Evolutionary conservation across 306 rosid genomes (phyloP), one percentile per base, ranked within the genome.

Genomic region (Rosa chinensis): DNA sequence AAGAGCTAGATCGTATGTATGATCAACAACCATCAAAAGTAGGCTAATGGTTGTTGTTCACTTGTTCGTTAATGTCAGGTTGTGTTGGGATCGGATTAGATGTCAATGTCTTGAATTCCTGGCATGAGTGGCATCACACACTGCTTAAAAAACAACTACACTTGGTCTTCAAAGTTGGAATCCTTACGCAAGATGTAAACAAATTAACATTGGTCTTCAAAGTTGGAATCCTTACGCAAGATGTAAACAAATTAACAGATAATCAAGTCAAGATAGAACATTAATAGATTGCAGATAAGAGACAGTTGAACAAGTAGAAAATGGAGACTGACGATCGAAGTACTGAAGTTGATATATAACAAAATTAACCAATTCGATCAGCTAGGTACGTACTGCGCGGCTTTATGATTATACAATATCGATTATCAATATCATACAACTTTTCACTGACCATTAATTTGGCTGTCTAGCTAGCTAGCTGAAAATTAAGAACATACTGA

Each of bases 301-400:
- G 43, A 52, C 59, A 20, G 61, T n/a, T 21, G 64, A 58, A 58
- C 64, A 58, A 21, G 66, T 5, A 25, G 39, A 28, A 61, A 61
- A 23, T 61, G 67, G 21, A 52, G 21, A 5, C 58, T 52, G 58
- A 52, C 16, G 21, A 52, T 10, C 35, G 8, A 23, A 61, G 39
- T 10, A 61, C 16, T 48, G 76, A 72, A 50, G 62, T 72, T 48
- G 74, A 73, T 72, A 63, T 16, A 50, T 50, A 50, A 61, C 8
- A 53, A 48, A 28, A 25, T 25, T 25, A 25, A 68, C 76, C 37
- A 56, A 47, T 47, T 44, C 32, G 32, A 28, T 28, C 43, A 56
- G 55, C 66, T 53, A 48, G 10, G 52, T 48, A 48, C 52, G 18
- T 48, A 48, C 52, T 48, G 52, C 17, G 52, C 17, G 47, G 47